Percentiles rank a stretch among this genome's conserved stretches.
Evolutionary conservation across 2,329 filamentous ascomycete genomes (phyloP).

Genomic region (Elsinoe necatrix): DNA sequence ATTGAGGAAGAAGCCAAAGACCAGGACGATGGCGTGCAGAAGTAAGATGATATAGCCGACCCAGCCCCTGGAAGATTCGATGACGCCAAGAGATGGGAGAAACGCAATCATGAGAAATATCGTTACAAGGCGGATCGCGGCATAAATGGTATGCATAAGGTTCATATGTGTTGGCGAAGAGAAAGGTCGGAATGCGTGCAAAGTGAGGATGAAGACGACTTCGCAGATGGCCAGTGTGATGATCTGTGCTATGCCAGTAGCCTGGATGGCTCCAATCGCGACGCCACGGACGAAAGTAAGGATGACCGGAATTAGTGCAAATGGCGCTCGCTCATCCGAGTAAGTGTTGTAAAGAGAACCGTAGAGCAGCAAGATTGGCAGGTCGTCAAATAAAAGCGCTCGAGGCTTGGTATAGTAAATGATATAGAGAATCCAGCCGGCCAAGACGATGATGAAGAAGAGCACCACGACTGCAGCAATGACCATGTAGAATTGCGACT

Average conservation of each 20-base stretch:
- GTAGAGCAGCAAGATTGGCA: constrained; percentile 80
- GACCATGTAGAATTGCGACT: constrained; percentile 62
- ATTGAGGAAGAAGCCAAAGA: constrained; percentile 91
- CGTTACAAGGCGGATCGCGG: constrained; percentile 64
- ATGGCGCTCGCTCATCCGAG: constrained; percentile 83
- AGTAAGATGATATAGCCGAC: constrained; percentile 86
- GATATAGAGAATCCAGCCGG: constrained; percentile 69
- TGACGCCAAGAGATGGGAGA: constrained; percentile 70
- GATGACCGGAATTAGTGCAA: constrained; percentile 77
- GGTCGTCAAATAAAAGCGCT: constrained; percentile 83
- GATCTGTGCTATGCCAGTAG: constrained; percentile 85
- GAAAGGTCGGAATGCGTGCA: constrained; percentile 86
- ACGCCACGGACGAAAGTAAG: constrained; percentile 80
- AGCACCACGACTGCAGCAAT: constrained; percentile 68
- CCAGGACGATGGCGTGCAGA: constrained; percentile 72
- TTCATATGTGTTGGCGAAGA: constrained; percentile 94
- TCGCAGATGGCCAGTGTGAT: constrained; percentile 90
- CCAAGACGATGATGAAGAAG: constrained; percentile 62
- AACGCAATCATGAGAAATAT: constrained; percentile 54
- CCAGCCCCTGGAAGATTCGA: constrained; percentile 79
- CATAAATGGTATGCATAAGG: constrained; percentile 81
- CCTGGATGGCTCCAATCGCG: constrained; percentile 85
- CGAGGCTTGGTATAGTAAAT: constrained; percentile 75
- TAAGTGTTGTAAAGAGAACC: constrained; percentile 97
- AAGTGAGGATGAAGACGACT: constrained; percentile 75